Base-by-base conservation (phyloP, 2,329 filamentous ascomycete species). In the Curvularia eragrostidis region DNA sequence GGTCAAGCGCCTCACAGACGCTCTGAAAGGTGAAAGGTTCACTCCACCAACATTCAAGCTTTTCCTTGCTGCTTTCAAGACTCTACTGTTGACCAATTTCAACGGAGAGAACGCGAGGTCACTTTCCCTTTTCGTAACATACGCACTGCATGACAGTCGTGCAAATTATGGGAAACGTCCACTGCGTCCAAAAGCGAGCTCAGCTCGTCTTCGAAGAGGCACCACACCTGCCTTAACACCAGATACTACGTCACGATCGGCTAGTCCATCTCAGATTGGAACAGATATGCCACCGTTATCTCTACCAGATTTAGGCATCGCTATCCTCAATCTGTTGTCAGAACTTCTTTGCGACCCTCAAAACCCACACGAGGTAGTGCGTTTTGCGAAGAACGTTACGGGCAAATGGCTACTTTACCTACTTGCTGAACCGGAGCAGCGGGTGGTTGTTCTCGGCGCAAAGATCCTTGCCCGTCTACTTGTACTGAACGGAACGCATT, bases 391-490 rank as follows among this genome's bases (percentile, higher is more conserved):
- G 71, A 96, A 94, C 1, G 94, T 99, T 8, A 97, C 94, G 21
- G 97, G 96, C 67, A 97, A 97, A 89, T 97, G 93, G 93, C 84
- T 97, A 13, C 80, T 99, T 13, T 96, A 97, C 75, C 85, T 99
- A 13, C 83, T 98, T 49, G 91, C 91, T 7, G 93, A 97, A 73
- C 87, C 91, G 60, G 91, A 98, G 58, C 84, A 91, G 5, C 89
- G 93, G 64, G 89, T 96, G 21, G 89, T 97, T 10, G 83, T 93
- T 13, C 85, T 93, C 50, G 91, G 91, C 13, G 85, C 88, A 65
- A 93, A 90, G 70, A 94, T 99, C 51, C 80, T 99, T 23, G 89
- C 92, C 23, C 87, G 93, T 36, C 84, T 97, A 3, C 82, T 99
- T 5, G 87, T 94, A n/a, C 83, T 89, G 0, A 92, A 97, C 69